Conservation (phyloP, 257 asterid species). For the Cinchona pubescens region DNA sequence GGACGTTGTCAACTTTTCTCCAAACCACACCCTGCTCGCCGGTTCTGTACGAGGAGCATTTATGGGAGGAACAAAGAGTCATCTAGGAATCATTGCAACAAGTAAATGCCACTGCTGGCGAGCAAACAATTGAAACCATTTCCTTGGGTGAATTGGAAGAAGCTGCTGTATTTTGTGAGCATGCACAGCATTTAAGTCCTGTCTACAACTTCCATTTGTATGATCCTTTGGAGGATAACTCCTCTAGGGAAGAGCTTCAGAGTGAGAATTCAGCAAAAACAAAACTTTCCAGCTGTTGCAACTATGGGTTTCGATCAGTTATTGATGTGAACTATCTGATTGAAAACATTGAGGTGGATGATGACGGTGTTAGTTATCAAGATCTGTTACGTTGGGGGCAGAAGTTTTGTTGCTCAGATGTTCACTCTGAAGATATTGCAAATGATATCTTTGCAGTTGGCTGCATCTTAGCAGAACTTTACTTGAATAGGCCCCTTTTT, state of each 20-base stretch:
- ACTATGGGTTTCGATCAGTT: slow-evolving; percentile 30
- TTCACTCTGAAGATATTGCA: slow-evolving; percentile 50
- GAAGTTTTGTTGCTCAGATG: slow-evolving; percentile 32
- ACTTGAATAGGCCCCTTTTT: slow-evolving; percentile 77
- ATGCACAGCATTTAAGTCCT: slow-evolving; percentile 64
- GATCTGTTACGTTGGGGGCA: slow-evolving; percentile 77
- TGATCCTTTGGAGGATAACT: slow-evolving; percentile 33
- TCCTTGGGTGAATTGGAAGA: slow-evolving; percentile 58
- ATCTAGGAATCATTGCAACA: slow-evolving; percentile 13
- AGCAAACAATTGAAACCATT: slow-evolving; percentile 34
- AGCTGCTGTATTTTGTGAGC: slow-evolving; percentile 74
- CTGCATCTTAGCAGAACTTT: slow-evolving; percentile 88
- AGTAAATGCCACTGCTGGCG: slow-evolving; percentile 22
- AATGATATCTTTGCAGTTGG: slow-evolving; percentile 87
- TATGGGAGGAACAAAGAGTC: slow-evolving; percentile 25
- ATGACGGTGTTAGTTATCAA: slow-evolving; percentile 74
- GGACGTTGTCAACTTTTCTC: slow-evolving; percentile 93
- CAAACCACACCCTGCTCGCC: slow-evolving; percentile 86
- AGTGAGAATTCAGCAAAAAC: slow-evolving; percentile 28
- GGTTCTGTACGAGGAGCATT: slow-evolving; percentile 25
- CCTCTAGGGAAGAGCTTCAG: slow-evolving; percentile 34
- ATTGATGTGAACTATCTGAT: slow-evolving; percentile 55
- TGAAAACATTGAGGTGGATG: slow-evolving; percentile 59
- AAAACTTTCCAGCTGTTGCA: slow-evolving; percentile 24
- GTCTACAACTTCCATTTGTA: slow-evolving; percentile 38